These are phyloP conservation scores for Solanum acaule DNA, from an alignment of 257 asterid genomes.

Conservation along the genomic window DNA sequence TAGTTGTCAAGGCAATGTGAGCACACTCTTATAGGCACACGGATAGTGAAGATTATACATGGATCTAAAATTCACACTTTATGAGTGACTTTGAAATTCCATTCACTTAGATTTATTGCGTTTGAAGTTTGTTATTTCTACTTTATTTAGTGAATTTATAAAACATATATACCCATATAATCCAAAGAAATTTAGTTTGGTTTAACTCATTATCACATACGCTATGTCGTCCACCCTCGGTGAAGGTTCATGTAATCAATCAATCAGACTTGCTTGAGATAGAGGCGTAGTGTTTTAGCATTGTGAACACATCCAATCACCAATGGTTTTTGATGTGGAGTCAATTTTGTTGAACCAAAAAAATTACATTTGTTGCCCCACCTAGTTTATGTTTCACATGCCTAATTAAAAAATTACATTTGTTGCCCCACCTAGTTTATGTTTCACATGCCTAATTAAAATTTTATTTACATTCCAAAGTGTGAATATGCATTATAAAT, in stretches of 20 bases:
- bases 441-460: background rate
- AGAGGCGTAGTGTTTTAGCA: background rate
- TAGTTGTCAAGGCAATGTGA: too few relatives aligned
- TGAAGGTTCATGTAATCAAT: background rate
- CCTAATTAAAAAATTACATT: background rate
- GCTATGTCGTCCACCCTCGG: background rate
- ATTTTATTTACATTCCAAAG: background rate
- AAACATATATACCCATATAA: too few relatives aligned
- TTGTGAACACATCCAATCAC: background rate
- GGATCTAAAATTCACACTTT: background rate
- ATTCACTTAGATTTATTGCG: too few relatives aligned
- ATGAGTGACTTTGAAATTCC: background rate
- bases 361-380: background rate
- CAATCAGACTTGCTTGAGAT: background rate
- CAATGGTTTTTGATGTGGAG: background rate
- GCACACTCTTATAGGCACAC: too few relatives aligned
- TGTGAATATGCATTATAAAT: background rate
- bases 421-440: background rate
- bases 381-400: background rate
- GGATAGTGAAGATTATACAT: background rate
- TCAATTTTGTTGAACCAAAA: background rate
- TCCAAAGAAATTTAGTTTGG: background rate
- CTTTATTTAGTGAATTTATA: too few relatives aligned
- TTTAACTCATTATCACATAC: background rate
- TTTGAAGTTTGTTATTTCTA: too few relatives aligned